Evolutionary conservation across 2,329 filamentous ascomycete species (phyloP), one percentile per base, ranked within the genome.

Genomic region (Fusarium sp.): DNA sequence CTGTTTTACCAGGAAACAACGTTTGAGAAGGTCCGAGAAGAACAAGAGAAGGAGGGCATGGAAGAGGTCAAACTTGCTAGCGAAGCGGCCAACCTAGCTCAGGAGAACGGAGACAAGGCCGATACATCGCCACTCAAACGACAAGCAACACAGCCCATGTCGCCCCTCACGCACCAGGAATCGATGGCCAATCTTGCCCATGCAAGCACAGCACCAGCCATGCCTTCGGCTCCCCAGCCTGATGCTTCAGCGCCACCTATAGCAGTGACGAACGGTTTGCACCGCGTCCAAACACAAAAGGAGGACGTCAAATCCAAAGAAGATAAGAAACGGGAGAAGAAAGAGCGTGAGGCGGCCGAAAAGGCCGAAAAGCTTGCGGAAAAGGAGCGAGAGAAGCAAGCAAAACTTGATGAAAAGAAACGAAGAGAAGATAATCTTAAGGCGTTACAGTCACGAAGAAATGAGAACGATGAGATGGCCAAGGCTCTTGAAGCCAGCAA

Each of bases 1-100:
- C 84, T 99, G 12, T 99, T 99, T 80, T 99, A 99, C 81, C 96
- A 98, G 79, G 95, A 99, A 80, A 98, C 88, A 5, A 90, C 88
- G 0, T 87, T 89, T 62, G 89, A 91, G 74, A 88, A 89, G 74
- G 85, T 90, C 56, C 83, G 87, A 65, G 90, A 90, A 60, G 94
- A 98, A 80, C 92, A 97, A 77, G 94, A 97, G 75, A 91, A 89
- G 48, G 94, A 97, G 78, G 91, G 91, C 13, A 81, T 84, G 75
- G 90, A 86, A 79, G 91, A 90, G 76, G 85, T 87, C 58, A 84
- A 84, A 75, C 79, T 88, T 73, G 85, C 85, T 58, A 85, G 83
- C 70, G 81, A 88, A 75, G 85, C 86, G 48, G 87, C 88, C n/a
- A 86, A 85, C 55, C 77, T 88, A 24, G 85, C 86, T 5, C 80